Evolutionary conservation across 2,329 filamentous ascomycete genomes (phyloP), one percentile per base, ranked within the genome.

Genomic region (Fusarium pseudocircinatum): DNA sequence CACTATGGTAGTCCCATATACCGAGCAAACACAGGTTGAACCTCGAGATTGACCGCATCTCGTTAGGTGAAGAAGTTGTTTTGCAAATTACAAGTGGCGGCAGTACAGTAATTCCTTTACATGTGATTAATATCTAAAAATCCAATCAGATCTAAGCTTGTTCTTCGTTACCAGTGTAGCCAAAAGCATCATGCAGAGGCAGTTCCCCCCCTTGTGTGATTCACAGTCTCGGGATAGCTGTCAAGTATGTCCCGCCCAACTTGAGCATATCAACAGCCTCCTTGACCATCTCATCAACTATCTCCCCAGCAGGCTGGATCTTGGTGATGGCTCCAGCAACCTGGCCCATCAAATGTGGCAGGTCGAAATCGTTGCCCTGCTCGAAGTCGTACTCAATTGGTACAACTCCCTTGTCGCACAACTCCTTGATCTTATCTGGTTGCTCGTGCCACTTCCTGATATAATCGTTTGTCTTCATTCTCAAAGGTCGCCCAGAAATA

Each of bases 271-370:
- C 87, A 14, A 91, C 90, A 2, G 94, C 94, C 81, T 95, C 91
- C 26, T 84, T 83, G 15, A 97, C 93, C 94, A 98, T 98, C 75
- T 97, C 94, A 69, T 91, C 88, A n/a, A 98, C 91, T 84, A 98
- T 97, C 73, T 92, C 88, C 52, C 85, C 88, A 0, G 96, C 96
- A 0, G 95, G 94, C 85, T 96, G 91, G 67, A 98, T 89, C 74
- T 92, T 90, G 39, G 85, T 82, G 64, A 98, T 93, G 2, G 91
- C 88, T 4, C 93, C 95, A 2, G 94, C 93, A 14, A 98, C 95
- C 84, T 97, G 94, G 2, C 96, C 96, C 96, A 98, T 98, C 78
- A 98, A 81, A 82, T 96, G 95, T 18, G 96, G 96, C 63, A 93
- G 85, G 79, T 98, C 96, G 18, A 97, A 85, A 44, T 97, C 94